Conservation (phyloP, 352 stramenopile species). For the Globisporangium paddicum region DNA sequence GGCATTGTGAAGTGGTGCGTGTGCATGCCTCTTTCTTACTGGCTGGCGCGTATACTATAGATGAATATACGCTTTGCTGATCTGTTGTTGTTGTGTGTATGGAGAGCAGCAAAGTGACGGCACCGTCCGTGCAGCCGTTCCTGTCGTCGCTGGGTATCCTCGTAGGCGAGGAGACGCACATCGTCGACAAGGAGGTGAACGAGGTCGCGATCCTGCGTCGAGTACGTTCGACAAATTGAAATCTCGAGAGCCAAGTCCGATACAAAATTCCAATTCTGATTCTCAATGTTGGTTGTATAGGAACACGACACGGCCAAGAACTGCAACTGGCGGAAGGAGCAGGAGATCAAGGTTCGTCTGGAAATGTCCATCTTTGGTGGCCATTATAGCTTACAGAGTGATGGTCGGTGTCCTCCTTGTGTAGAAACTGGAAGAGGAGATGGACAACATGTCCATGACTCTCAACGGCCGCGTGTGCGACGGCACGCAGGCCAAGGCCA, state of each 20-base stretch:
- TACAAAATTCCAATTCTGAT: neutral
- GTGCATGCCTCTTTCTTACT: conserved; percentile 14
- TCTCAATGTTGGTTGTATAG: conserved; percentile 20
- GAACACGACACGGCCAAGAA: conserved; percentile 66
- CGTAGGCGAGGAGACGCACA: conserved; percentile 70
- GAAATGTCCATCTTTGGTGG: neutral
- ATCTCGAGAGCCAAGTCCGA: neutral
- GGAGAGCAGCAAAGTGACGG: conserved; percentile 45
- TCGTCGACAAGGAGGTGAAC: conserved; percentile 78
- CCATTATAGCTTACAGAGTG: neutral
- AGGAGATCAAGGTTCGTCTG: conserved; percentile 52
- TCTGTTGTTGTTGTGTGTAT: neutral
- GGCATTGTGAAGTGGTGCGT: conserved; percentile 39
- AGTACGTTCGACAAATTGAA: conserved; percentile 18
- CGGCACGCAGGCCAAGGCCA: conserved; percentile 46
- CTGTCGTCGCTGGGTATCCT: conserved; percentile 67
- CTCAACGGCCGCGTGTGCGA: conserved; percentile 60
- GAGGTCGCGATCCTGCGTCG: conserved; percentile 61
- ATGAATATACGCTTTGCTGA: neutral
- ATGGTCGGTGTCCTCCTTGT: neutral
- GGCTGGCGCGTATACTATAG: neutral
- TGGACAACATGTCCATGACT: conserved; percentile 70
- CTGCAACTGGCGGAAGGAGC: conserved; percentile 61
- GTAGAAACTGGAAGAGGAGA: conserved; percentile 68
- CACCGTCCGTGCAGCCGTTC: conserved; percentile 66